These are phyloP conservation scores for Botrytis squamosa DNA, from an alignment of 2,329 filamentous ascomycete species.

Conservation along the genomic window DNA sequence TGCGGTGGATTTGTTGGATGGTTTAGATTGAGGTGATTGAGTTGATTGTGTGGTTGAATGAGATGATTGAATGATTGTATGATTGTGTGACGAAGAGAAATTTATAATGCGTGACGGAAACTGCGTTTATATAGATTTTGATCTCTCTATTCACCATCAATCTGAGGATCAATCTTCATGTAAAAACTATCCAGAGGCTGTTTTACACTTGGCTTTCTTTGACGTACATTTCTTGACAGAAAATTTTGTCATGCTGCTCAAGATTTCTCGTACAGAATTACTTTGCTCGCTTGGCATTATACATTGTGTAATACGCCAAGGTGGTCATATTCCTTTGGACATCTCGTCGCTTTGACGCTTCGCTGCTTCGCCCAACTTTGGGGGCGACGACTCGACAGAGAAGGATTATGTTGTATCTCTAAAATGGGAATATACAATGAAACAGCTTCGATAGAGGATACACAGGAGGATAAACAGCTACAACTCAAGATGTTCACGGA, in stretches of 20 bases:
- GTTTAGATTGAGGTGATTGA: neutral
- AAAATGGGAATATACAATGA: neutral
- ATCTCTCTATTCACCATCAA: neutral
- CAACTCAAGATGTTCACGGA: accelerated
- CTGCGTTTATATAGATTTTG: neutral
- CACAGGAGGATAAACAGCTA: neutral
- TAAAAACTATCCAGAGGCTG: neutral
- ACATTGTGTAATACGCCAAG: neutral
- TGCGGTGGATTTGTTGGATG: neutral
- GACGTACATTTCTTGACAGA: neutral
- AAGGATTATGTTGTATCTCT: neutral
- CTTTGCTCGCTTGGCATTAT: neutral
- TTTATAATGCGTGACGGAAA: neutral
- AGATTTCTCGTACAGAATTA: neutral
- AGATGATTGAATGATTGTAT: neutral
- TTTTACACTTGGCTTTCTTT: neutral
- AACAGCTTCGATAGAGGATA: neutral
- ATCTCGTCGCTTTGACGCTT: neutral
- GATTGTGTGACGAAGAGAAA: neutral
- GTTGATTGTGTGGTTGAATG: neutral
- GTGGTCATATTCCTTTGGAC: neutral
- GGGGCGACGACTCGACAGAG: neutral
- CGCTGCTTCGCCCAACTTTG: neutral
- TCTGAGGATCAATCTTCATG: neutral
- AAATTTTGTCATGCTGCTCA: neutral